Conservation (phyloP, 805 yeast genomes). For the Candida chauliodis region DNA sequence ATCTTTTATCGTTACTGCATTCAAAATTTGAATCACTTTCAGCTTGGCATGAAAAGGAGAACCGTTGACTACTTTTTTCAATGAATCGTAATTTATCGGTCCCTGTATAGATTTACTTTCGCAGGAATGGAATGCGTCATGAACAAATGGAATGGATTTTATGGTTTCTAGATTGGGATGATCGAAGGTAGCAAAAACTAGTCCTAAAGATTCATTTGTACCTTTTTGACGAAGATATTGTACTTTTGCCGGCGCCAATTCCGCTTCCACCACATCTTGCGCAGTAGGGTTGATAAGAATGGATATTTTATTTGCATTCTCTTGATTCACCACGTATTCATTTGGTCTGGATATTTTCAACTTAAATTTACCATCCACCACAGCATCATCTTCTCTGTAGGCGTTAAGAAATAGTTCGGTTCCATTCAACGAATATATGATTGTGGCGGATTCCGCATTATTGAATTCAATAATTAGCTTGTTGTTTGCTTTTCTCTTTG, state of each 20-base stretch:
- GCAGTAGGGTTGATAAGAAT: constrained; percentile 47
- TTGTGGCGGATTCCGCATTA: constrained; percentile 52
- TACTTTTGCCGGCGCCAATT: constrained; percentile 40
- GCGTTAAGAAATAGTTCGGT: constrained; percentile 23
- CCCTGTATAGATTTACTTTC: constrained; percentile 29
- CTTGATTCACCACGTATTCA: constrained; percentile 33
- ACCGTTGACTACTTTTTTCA: constrained; percentile 35
- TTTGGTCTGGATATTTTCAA: constrained; percentile 27
- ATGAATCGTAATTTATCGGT: constrained; percentile 32
- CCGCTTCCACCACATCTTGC: constrained; percentile 39
- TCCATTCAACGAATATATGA: constrained; percentile 43
- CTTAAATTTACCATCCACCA: constrained; percentile 10
- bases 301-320: constrained; percentile 45
- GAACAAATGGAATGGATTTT: constrained; percentile 16
- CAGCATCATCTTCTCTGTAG: constrained; percentile 21
- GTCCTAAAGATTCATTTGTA: constrained; percentile 51
- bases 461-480: constrained; percentile 50
- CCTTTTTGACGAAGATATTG: constrained; percentile 45
- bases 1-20: constrained; percentile 64
- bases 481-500: constrained; percentile 30
- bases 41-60: constrained; percentile 37
- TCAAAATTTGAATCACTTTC: constrained; percentile 62
- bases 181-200: constrained; percentile 51
- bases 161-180: constrained; percentile 13
- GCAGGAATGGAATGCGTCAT: constrained; percentile 32